Percentiles rank a stretch among this genome's conserved stretches.
phyloP scores from a whole-genome alignment of 129 eudicot species.

The Logfia minima region DNA sequence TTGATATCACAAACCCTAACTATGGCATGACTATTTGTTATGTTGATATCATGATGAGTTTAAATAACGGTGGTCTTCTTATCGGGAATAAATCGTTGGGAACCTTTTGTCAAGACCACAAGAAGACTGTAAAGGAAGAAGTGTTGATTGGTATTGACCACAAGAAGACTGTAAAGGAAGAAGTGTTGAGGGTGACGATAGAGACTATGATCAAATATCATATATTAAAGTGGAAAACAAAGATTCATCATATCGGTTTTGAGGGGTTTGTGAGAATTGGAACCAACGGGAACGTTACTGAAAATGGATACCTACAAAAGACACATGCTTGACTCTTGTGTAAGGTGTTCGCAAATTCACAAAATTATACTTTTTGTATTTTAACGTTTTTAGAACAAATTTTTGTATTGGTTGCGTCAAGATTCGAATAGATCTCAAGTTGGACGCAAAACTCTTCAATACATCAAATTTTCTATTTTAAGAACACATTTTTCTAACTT shows the following conservation, averaged over 20 bases:
- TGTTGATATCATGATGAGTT: constrained; percentile 7
- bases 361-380: too few relatives aligned
- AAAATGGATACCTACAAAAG: constrained; percentile 8
- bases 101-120: constrained; percentile 46
- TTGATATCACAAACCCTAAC: constrained; percentile 50
- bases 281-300: background rate
- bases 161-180: constrained; percentile 24
- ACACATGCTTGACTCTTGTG: background rate
- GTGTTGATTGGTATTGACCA: constrained; percentile 16
- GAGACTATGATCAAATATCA: constrained; percentile 36
- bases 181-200: constrained; percentile 29
- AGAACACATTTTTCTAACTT: too few relatives aligned
- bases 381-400: too few relatives aligned
- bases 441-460: background rate
- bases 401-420: background rate
- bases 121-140: constrained; percentile 18
- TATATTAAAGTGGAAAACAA: constrained; percentile 43
- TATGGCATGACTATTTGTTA: constrained; percentile 43
- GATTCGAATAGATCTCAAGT: background rate
- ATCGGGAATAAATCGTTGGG: constrained; percentile 28
- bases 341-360: background rate
- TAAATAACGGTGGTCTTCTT: constrained; percentile 11
- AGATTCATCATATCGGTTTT: constrained; percentile 29
- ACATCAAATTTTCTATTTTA: background rate
- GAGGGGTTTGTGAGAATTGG: constrained; percentile 36